Conservation (phyloP, 371 early-diverging fungal genomes). For the Lichtheimia ornata region DNA sequence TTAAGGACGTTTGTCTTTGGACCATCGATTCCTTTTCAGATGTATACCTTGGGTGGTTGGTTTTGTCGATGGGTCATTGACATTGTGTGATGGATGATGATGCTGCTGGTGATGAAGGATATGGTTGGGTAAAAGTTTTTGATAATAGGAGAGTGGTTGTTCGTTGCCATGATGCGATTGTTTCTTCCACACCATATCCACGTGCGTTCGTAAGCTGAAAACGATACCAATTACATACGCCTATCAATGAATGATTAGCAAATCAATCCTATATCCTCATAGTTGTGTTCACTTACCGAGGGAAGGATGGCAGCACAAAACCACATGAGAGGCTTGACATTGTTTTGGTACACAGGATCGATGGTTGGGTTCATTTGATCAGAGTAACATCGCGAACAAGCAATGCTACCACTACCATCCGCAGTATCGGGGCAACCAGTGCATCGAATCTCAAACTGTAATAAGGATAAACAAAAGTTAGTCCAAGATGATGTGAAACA, state of each 20-base stretch:
- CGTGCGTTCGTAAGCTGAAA: slow-evolving; percentile 93
- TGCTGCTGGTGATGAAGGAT: slow-evolving; percentile 22
- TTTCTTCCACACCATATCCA: slow-evolving; percentile 82
- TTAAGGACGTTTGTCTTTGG: too few species aligned
- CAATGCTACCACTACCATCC: slow-evolving; percentile 29
- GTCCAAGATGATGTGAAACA: slow-evolving; percentile 6
- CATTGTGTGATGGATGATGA: background rate
- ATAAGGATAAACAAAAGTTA: background rate
- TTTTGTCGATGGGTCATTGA: too few species aligned
- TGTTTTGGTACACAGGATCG: slow-evolving; percentile 82
- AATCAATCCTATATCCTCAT: background rate
- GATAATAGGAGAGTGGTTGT: slow-evolving; percentile 25
- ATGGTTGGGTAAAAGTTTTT: slow-evolving; percentile 40
- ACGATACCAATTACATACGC: slow-evolving; percentile 91
- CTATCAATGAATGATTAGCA: slow-evolving; percentile 20
- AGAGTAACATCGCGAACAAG: slow-evolving; percentile 67
- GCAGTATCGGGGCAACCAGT: slow-evolving; percentile 48
- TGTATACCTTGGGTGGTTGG: background rate
- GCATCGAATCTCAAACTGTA: slow-evolving; percentile 64
- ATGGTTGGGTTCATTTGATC: slow-evolving; percentile 69
- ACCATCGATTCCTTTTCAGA: too few species aligned
- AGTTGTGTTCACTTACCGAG: slow-evolving; percentile 37
- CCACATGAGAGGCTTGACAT: slow-evolving; percentile 86
- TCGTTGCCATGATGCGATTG: slow-evolving; percentile 27
- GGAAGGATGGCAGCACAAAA: slow-evolving; percentile 86